A percentile compares a stretch with the other conserved stretches of the same genome.
phyloP scores from a whole-genome alignment of 2,329 filamentous ascomycete species.

The Boeremia exigua region DNA sequence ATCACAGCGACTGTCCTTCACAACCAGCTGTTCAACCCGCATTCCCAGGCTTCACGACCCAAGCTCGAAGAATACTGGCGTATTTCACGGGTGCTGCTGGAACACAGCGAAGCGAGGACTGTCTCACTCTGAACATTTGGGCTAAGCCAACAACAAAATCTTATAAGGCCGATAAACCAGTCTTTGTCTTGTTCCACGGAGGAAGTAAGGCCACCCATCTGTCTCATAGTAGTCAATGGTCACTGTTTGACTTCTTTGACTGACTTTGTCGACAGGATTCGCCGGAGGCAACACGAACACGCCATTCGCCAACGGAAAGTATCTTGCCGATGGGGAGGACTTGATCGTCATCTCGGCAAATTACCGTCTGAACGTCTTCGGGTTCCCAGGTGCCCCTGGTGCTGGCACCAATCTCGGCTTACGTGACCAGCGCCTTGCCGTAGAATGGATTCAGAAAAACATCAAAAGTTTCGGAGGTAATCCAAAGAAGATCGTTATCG shows the following conservation, averaged over 20 bases:
- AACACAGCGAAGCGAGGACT: slow-evolving; percentile 36
- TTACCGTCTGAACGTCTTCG: slow-evolving; percentile 45
- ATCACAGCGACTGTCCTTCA: slow-evolving; percentile 29
- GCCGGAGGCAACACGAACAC: slow-evolving; percentile 44
- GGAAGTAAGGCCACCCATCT: slow-evolving; percentile 37
- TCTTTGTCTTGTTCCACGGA: slow-evolving; percentile 53
- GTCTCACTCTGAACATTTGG: slow-evolving; percentile 42
- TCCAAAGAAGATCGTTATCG: slow-evolving; percentile 49
- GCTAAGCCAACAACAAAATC: slow-evolving; percentile 31
- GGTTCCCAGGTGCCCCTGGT: slow-evolving; percentile 41
- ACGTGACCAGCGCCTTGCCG: slow-evolving; percentile 59
- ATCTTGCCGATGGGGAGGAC: slow-evolving; percentile 45
- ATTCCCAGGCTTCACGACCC: slow-evolving; percentile 33
- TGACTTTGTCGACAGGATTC: slow-evolving; percentile 34
- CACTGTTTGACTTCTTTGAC: background rate
- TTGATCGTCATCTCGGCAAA: slow-evolving; percentile 54
- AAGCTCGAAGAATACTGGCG: slow-evolving; percentile 23
- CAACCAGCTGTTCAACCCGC: slow-evolving; percentile 22
- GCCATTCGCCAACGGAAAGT: slow-evolving; percentile 47
- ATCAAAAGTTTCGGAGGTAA: slow-evolving; percentile 61
- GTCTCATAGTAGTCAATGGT: background rate
- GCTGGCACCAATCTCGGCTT: slow-evolving; percentile 56
- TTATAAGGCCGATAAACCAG: slow-evolving; percentile 37
- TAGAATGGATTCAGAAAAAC: slow-evolving; percentile 61
- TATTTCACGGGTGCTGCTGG: slow-evolving; percentile 27